These are phyloP conservation scores for Beta vulgaris DNA, from an alignment of 148 eudicot species.

Conservation along the genomic window DNA sequence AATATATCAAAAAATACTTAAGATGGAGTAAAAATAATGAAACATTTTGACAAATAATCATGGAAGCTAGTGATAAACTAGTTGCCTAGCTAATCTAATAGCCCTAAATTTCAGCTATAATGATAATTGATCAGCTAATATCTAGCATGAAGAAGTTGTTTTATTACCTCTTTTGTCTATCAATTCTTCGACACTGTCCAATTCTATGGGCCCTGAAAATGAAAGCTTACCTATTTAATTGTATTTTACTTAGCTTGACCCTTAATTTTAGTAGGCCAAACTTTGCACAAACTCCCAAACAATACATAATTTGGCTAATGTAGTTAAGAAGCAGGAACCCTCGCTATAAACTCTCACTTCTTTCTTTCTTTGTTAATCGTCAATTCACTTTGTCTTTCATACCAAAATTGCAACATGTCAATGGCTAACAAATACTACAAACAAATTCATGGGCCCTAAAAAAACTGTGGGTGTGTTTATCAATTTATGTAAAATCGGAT, in stretches of 20 bases:
- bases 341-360: conserved; percentile 3
- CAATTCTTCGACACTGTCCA: conserved; percentile 13
- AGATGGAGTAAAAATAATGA: too few relatives aligned
- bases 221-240: conserved; percentile 19
- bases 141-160: conserved; percentile 4
- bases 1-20: too few relatives aligned
- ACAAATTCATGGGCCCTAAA: conserved; percentile 24
- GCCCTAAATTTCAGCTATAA: not conserved
- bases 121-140: not conserved
- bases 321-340: not conserved
- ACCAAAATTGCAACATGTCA: conserved; percentile 7
- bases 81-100: not conserved
- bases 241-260: not conserved
- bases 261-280: conserved; percentile 14
- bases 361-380: not conserved
- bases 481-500: too few relatives aligned
- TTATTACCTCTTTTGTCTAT: not conserved
- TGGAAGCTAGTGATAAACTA: not conserved
- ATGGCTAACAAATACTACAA: conserved; percentile 3
- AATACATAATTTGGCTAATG: not conserved
- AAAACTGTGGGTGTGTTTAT: not conserved
- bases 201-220: conserved; percentile 25
- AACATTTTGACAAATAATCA: too few relatives aligned
- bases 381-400: conserved; percentile 8
- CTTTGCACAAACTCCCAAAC: conserved; percentile 11